A percentile compares a stretch with the other conserved stretches of the same genome.
Evolutionary conservation across 1,139 yeast species (phyloP).

Genomic region (Hyphopichia fennica): DNA sequence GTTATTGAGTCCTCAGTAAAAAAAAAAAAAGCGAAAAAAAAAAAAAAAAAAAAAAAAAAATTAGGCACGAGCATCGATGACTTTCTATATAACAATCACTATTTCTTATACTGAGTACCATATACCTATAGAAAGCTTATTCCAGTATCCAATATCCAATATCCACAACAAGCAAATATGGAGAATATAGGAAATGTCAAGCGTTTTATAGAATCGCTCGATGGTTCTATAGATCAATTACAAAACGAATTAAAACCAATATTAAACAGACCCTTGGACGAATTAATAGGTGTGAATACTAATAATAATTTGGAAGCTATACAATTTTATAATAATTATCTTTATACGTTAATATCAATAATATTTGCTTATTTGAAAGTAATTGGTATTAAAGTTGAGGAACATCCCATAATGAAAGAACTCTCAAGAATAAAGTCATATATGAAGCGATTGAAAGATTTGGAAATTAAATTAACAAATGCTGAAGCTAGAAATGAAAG

Average conservation of each 20-base stretch:
- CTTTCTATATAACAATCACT: neutral
- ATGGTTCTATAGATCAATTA: conserved; percentile 31
- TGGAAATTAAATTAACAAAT: conserved; percentile 24
- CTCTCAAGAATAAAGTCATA: conserved; percentile 66
- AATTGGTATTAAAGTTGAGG: conserved; percentile 55
- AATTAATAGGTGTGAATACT: conserved; percentile 23
- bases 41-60: neutral
- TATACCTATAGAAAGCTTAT: neutral
- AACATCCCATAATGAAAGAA: conserved; percentile 69
- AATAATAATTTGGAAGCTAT: conserved; percentile 37
- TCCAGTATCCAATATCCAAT: neutral
- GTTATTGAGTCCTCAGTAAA: neutral
- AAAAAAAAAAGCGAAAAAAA: neutral
- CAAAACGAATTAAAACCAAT: conserved; percentile 31
- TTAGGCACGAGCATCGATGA: neutral
- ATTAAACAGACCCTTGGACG: conserved; percentile 35
- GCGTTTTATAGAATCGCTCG: conserved; percentile 24
- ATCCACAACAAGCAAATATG: conserved; percentile 24
- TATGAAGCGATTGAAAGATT: conserved; percentile 59
- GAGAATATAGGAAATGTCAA: conserved; percentile 40
- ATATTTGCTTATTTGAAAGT: conserved; percentile 60
- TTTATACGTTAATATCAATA: conserved; percentile 47
- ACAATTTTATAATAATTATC: conserved; percentile 37
- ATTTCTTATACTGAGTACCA: neutral
- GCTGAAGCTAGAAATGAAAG: conserved; percentile 18